Percentiles rank a stretch among this genome's conserved stretches.
phyloP scores from a whole-genome alignment of 768 basidiomycete genomes.

The Naganishia onofrii region DNA sequence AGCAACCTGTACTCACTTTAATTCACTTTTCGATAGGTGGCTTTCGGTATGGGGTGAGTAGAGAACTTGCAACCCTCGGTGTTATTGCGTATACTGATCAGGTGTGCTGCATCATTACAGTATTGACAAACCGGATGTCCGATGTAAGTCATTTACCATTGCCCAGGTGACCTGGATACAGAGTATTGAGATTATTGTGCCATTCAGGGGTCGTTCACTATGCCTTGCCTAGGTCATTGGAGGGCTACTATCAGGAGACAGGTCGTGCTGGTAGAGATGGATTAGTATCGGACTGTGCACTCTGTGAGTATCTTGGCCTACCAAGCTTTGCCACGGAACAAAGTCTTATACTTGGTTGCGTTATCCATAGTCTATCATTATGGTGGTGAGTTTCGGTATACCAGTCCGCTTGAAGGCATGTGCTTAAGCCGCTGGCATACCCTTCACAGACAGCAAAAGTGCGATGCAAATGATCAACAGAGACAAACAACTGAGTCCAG shows the following conservation, averaged over 20 bases:
- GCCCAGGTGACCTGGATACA: not conserved
- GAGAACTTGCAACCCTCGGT: not conserved
- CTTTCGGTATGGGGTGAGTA: slow-evolving; percentile 84
- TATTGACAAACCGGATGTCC: slow-evolving; percentile 51
- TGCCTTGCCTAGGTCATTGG: slow-evolving; percentile 74
- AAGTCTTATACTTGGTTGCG: slow-evolving; percentile 56
- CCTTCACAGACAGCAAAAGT: slow-evolving; percentile 58
- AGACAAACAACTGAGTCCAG: slow-evolving; percentile 53
- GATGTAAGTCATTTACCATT: slow-evolving; percentile 37
- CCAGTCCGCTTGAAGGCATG: not conserved
- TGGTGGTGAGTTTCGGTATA: slow-evolving; percentile 35
- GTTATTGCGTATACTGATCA: slow-evolving; percentile 9
- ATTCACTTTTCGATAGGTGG: slow-evolving; percentile 54
- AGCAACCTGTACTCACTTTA: slow-evolving; percentile 12
- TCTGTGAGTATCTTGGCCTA: slow-evolving; percentile 47
- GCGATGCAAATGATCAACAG: slow-evolving; percentile 63
- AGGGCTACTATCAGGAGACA: slow-evolving; percentile 93
- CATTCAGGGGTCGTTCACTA: slow-evolving; percentile 69
- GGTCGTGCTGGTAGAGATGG: slow-evolving; percentile 95
- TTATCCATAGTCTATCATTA: slow-evolving; percentile 63
- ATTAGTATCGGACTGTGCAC: slow-evolving; percentile 72
- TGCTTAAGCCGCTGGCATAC: slow-evolving; percentile 14
- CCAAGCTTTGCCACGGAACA: too few species aligned
- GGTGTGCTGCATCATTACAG: slow-evolving; percentile 15
- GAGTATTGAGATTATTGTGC: slow-evolving; percentile 4